phyloP scores from a whole-genome alignment of 2,329 filamentous ascomycete species.

The Sporothrix brasiliensis region DNA sequence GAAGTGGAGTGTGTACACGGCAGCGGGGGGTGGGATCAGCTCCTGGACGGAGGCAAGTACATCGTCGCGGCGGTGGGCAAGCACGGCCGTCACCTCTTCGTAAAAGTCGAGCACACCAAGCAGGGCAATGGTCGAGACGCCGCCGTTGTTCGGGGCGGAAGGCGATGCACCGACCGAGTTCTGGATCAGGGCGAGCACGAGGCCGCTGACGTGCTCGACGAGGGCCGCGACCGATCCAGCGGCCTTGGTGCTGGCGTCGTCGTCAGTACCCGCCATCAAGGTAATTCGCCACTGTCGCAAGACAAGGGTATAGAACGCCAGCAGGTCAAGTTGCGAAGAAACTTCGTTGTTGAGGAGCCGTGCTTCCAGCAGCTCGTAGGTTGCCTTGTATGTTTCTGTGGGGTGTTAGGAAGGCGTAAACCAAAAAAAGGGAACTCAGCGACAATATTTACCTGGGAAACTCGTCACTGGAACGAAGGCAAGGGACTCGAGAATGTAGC shows the following conservation, averaged over 20 bases:
- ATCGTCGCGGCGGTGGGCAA: constrained; percentile 51
- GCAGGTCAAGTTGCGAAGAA: constrained; percentile 60
- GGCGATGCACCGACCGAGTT: constrained; percentile 49
- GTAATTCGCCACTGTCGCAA: constrained; percentile 61
- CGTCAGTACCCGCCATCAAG: constrained; percentile 47
- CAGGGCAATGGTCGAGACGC: constrained; percentile 39
- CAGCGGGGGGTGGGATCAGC: constrained; percentile 65
- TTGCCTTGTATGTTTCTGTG: constrained; percentile 54
- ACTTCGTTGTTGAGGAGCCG: constrained; percentile 54
- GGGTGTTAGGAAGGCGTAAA: not conserved
- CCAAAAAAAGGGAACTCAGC: not conserved
- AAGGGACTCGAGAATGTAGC: constrained; percentile 61
- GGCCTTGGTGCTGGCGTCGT: constrained; percentile 13
- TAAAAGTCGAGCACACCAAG: constrained; percentile 71
- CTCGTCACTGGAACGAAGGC: constrained; percentile 57
- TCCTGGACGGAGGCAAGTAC: constrained; percentile 63
- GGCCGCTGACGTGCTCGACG: constrained; percentile 54
- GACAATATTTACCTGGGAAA: constrained; percentile 56
- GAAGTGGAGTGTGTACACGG: constrained; percentile 74
- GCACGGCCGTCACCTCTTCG: constrained; percentile 60
- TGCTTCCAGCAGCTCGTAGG: constrained; percentile 57
- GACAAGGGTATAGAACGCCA: constrained; percentile 68
- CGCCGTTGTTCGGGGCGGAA: not conserved
- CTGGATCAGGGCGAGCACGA: constrained; percentile 64
- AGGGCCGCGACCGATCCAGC: constrained; percentile 47